Base-by-base conservation (phyloP, 225 moss, liverwort and hornwort species). In the Marchantia polymorpha region DNA sequence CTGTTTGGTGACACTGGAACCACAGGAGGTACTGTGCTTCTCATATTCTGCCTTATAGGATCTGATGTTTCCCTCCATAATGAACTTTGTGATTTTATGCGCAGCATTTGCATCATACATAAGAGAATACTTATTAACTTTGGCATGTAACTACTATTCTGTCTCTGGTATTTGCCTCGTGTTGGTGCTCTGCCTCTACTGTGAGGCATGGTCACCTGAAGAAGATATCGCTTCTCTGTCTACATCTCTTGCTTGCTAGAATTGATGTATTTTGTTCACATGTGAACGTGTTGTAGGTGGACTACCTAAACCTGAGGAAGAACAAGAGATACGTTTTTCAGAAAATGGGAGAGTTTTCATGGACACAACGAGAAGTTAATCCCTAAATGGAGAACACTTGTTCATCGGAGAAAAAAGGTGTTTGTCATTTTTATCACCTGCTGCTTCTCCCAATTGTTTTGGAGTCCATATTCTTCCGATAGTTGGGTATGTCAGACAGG, bases 1-100 rank as follows among this genome's bases (percentile, higher is more conserved):
- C 80, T 87, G 91, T 65, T 80, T 99, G 54, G 85, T 99, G 61
- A 92, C 93, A 20, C 68, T 99, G 26, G 95, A 99, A 29, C 93
- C 99, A 64, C 84, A 89, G 82, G 90, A 95, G 91, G 95, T 91
- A 61, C 3, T 56, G 22, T 71, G n/a, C n/a, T 64, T 39, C 39
- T 23, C 64, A 8, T 23, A n/a, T 64, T 1, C 64, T 64, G 25
- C 64, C 58, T 0, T 12, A 12, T 23, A 26, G 64, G 12, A 23
- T 14, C 22, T 64, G 26, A 7, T 26, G 7, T 64, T 23, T 64
- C 25, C 25, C 5, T 15, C 58, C 39, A 39, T 5, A 39, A 39
- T 39, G 39, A 39, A 5, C 39, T 2, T 5, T 39, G 39, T 39
- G 39, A 60, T 7, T 22, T 60, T 60, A 15, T 15, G 22, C 15